Conservation (phyloP, 140 eudicot species). For the Ambrosia hybrid region DNA sequence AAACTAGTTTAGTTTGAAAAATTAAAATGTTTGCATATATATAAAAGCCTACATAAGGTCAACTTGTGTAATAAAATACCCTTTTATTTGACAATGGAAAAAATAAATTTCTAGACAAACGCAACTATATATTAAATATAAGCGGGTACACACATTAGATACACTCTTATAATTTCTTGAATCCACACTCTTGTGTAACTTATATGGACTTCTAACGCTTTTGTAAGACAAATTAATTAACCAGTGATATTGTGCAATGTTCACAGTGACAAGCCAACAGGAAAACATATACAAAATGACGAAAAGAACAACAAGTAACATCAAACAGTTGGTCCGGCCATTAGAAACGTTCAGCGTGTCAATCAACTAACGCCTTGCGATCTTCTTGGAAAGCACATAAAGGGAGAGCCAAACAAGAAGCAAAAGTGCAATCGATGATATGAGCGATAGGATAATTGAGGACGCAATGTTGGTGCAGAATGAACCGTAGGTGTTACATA, state of each 20-base stretch:
- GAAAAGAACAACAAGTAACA: background rate
- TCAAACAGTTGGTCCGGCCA: background rate
- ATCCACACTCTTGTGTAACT: background rate
- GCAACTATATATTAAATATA: too few species aligned
- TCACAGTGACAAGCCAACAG: background rate
- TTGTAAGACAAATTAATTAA: background rate
- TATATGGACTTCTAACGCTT: background rate
- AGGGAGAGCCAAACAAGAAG: conserved; percentile 54
- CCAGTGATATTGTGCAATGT: background rate
- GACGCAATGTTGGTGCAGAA: conserved; percentile 57
- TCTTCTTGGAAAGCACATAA: conserved; percentile 49
- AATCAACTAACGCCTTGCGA: conserved; percentile 34
- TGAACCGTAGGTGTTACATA: conserved; percentile 43
- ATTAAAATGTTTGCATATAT: too few species aligned
- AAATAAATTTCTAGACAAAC: too few species aligned
- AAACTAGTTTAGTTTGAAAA: too few species aligned
- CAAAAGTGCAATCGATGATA: conserved; percentile 56
- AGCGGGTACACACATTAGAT: background rate
- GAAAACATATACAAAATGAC: conserved; percentile 1
- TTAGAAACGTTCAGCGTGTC: background rate
- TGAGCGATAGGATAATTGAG: conserved; percentile 39
- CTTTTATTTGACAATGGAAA: too few species aligned
- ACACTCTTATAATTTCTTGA: background rate
- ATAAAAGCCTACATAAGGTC: too few species aligned
- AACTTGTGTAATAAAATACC: too few species aligned